phyloP scores from a whole-genome alignment of 768 basidiomycete species.

The Leccinum subgranulosum region DNA sequence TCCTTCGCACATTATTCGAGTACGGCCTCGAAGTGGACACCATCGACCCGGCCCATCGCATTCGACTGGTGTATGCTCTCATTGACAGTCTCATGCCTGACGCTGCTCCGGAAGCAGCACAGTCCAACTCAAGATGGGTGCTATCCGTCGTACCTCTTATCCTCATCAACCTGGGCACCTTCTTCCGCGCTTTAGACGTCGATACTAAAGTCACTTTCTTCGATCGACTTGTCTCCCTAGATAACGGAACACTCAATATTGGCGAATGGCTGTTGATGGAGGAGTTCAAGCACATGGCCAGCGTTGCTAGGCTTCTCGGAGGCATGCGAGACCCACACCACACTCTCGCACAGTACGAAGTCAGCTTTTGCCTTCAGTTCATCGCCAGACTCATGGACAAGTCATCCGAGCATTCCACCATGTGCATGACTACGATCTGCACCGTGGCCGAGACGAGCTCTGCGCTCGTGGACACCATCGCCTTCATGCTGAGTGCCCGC shows the following conservation, averaged over 20 bases:
- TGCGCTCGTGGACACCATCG: conserved; percentile 41
- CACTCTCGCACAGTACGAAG: conserved; percentile 44
- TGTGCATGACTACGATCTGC: conserved; percentile 44
- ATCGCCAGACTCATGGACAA: conserved; percentile 43
- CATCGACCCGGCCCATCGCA: conserved; percentile 55
- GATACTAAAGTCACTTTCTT: conserved; percentile 54
- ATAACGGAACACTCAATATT: conserved; percentile 32
- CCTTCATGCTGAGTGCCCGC: conserved; percentile 45
- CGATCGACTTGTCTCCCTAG: conserved; percentile 52
- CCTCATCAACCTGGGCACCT: conserved; percentile 50
- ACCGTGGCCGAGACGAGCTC: conserved; percentile 41
- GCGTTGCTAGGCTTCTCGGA: conserved; percentile 37
- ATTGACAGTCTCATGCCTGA: conserved; percentile 56
- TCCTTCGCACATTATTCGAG: conserved; percentile 57
- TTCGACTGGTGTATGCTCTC: conserved; percentile 54
- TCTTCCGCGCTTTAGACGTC: conserved; percentile 56
- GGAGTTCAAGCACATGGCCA: conserved; percentile 53
- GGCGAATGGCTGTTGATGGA: conserved; percentile 66
- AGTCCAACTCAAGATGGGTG: conserved; percentile 46
- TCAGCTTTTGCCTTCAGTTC: conserved; percentile 48
- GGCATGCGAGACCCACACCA: conserved; percentile 33
- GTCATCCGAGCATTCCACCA: conserved; percentile 38
- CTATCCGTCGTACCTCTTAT: conserved; percentile 53
- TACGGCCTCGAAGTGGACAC: conserved; percentile 38
- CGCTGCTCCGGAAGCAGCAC: conserved; percentile 15